phyloP scores from a whole-genome alignment of 1,284 basidiomycete genomes.

The Cryptococcus sp. region DNA sequence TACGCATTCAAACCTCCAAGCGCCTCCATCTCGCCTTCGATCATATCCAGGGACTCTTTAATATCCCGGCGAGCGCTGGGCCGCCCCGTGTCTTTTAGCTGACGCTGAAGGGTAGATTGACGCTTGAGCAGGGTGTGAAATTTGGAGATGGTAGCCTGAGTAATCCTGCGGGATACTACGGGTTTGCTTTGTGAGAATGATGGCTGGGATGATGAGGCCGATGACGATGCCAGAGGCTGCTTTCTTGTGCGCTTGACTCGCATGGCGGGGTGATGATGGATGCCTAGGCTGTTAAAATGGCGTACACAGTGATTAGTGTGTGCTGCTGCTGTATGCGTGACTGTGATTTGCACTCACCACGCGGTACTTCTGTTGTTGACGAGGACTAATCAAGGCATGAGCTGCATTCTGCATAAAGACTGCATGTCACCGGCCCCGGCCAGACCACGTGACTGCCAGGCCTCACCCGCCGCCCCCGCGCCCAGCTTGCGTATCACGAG shows the following conservation, averaged over 20 bases:
- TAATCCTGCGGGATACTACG: slow-evolving; percentile 29
- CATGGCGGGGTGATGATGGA: neutral
- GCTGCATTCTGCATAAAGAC: no score
- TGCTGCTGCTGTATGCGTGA: no score
- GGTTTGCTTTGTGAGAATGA: neutral
- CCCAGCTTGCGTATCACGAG: no score
- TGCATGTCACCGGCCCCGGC: no score
- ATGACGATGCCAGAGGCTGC: slow-evolving; percentile 2
- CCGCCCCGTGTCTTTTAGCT: neutral
- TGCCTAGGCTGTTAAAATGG: neutral
- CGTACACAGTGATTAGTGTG: no score
- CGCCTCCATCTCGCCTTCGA: slow-evolving; percentile 61
- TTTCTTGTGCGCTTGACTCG: slow-evolving; percentile 10
- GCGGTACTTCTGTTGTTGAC: no score
- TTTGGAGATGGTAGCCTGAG: slow-evolving; percentile 43
- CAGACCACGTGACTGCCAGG: no score
- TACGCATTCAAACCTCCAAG: slow-evolving; percentile 74
- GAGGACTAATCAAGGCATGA: no score
- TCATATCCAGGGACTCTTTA: slow-evolving; percentile 48
- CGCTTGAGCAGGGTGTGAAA: slow-evolving; percentile 48
- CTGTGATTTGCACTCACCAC: no score
- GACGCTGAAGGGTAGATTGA: slow-evolving; percentile 25
- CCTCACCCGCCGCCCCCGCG: no score
- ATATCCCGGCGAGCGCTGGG: slow-evolving; percentile 7
- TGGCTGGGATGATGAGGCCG: neutral